Evolutionary conservation across 2,329 filamentous ascomycete species (phyloP).

Genomic region (Colletotrichum sp.): DNA sequence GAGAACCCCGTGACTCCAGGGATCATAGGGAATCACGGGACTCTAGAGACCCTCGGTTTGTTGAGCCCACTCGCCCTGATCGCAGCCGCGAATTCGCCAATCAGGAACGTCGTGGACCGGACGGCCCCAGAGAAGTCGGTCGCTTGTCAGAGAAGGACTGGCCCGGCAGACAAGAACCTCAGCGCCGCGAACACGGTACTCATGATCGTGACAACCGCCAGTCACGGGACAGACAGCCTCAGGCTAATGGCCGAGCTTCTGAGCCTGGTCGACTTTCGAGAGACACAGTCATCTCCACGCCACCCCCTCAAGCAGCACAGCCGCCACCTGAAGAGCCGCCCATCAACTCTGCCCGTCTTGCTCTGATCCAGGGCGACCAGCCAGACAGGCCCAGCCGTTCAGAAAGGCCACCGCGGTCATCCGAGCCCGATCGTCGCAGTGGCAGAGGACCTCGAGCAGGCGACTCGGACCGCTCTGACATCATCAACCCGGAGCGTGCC

Average conservation of each 20-base stretch:
- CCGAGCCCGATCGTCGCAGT: conserved; percentile 16
- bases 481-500: conserved; percentile 54
- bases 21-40: conserved; percentile 37
- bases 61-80: conserved; percentile 45
- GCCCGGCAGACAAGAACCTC: conserved; percentile 28
- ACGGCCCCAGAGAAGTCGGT: conserved; percentile 39
- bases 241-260: conserved; percentile 25
- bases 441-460: conserved; percentile 26
- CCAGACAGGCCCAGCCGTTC: conserved; percentile 7
- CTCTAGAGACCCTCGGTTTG: conserved; percentile 37
- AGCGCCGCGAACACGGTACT: conserved; percentile 36
- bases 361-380: conserved; percentile 46
- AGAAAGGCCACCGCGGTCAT: conserved; percentile 8
- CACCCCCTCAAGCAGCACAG: conserved; percentile 26
- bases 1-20: conserved; percentile 17
- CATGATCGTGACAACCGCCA: conserved; percentile 43
- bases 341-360: conserved; percentile 61
- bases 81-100: conserved; percentile 45
- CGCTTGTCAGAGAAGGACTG: conserved; percentile 45
- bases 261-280: conserved; percentile 29
- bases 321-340: conserved; percentile 47
- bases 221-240: conserved; percentile 36
- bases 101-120: conserved; percentile 46
- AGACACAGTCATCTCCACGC: conserved; percentile 24
- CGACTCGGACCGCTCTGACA: conserved; percentile 33